Conservation (phyloP, 2,329 filamentous ascomycete genomes). For the Albifimbria verrucaria region DNA sequence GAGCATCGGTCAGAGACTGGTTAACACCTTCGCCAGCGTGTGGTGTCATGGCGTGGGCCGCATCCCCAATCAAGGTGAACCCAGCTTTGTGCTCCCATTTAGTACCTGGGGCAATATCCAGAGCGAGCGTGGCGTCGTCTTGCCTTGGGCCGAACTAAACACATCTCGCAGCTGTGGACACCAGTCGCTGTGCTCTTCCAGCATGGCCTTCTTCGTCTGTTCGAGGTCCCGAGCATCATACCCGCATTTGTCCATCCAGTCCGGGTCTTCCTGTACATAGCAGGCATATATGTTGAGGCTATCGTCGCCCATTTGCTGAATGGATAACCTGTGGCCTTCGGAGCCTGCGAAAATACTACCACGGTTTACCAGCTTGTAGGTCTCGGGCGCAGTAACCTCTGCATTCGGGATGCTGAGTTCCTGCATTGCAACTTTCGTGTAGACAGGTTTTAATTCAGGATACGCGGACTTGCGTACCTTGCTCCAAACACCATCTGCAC, state of each 20-base stretch:
- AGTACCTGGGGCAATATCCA: conserved; percentile 50
- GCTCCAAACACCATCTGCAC: conserved; percentile 35
- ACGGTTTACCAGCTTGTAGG: conserved; percentile 42
- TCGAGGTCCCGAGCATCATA: conserved; percentile 39
- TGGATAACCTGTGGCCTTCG: conserved; percentile 36
- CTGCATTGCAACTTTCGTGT: conserved; percentile 41
- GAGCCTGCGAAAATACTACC: conserved; percentile 43
- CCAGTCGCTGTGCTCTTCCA: conserved; percentile 38
- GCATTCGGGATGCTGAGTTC: conserved; percentile 39
- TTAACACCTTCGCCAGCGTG: conserved; percentile 61
- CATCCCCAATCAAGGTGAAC: conserved; percentile 55
- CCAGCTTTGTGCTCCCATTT: conserved; percentile 45
- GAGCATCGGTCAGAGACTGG: conserved; percentile 51
- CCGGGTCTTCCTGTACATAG: conserved; percentile 33
- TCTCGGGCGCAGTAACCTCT: conserved; percentile 36
- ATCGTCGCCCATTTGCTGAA: conserved; percentile 44
- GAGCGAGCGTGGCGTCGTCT: conserved; percentile 39
- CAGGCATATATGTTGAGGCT: conserved; percentile 38
- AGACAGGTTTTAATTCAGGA: conserved; percentile 36
- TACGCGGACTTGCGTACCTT: conserved; percentile 30
- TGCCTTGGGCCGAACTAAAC: conserved; percentile 35
- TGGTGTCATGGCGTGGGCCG: conserved; percentile 57
- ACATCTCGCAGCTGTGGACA: conserved; percentile 36
- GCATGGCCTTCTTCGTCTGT: conserved; percentile 34
- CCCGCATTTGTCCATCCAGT: conserved; percentile 39